Evolutionary conservation across 2,329 filamentous ascomycete species (phyloP).

Genomic region (Phyllosticta paracitricarpa): DNA sequence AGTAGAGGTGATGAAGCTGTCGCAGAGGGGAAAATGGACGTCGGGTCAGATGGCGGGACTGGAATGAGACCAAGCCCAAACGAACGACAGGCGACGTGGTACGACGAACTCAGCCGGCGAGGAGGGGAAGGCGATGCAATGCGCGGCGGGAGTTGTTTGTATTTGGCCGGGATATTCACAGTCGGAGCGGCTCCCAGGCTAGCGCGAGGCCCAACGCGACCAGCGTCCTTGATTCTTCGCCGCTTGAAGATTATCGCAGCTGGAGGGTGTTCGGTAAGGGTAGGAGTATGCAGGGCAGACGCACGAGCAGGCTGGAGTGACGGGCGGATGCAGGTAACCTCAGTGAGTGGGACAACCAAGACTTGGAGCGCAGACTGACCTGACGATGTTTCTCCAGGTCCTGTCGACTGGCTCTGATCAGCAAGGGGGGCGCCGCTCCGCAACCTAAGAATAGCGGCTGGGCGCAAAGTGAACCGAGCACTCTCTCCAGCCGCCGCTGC

Average conservation of each 20-base stretch:
- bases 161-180: not conserved
- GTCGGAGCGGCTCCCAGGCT: not conserved
- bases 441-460: not conserved
- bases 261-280: not conserved
- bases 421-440: not conserved
- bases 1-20: not conserved
- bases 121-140: not conserved
- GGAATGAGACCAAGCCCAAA: conserved; percentile 3
- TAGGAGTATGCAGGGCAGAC: not conserved
- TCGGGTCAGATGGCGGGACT: not conserved
- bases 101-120: not conserved
- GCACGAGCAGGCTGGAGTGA: not conserved
- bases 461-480: not conserved
- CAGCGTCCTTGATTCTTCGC: not conserved
- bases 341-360: not conserved
- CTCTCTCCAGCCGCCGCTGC: not conserved
- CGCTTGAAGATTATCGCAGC: not conserved
- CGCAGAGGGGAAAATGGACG: not conserved
- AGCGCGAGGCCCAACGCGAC: not conserved
- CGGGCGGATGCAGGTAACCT: not conserved
- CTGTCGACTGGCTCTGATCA: not conserved
- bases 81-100: not conserved
- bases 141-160: not conserved
- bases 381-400: not conserved
- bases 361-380: not conserved